Conservation (phyloP, 73 alveolate genomes). For the Paramecium pentaurelia region DNA sequence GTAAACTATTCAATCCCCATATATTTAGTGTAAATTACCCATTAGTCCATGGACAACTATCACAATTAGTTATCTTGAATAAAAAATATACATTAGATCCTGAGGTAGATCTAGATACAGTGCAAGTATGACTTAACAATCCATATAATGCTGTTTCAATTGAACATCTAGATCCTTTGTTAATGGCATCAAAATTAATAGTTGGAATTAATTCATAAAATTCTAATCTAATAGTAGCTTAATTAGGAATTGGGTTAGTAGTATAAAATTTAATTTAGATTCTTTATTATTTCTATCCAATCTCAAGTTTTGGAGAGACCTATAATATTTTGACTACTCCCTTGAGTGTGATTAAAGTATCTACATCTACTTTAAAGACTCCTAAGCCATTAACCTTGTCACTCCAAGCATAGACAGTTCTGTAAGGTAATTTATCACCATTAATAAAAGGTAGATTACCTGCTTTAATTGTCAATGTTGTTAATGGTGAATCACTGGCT, state of each 20-base stretch:
- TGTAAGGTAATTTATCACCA: slow-evolving; percentile 20
- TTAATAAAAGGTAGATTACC: slow-evolving; percentile 32
- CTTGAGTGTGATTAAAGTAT: not conserved
- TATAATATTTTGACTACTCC: not conserved
- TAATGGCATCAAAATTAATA: not conserved
- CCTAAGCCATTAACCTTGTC: slow-evolving; percentile 28
- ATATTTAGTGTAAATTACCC: not conserved
- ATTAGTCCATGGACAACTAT: not conserved
- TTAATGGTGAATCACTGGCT: slow-evolving; percentile 23
- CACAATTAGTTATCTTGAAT: not conserved
- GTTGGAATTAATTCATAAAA: not conserved
- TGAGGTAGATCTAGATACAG: not conserved
- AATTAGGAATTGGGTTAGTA: not conserved
- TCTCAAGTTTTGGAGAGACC: not conserved
- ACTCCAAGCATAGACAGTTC: slow-evolving; percentile 49
- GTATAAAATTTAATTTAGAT: not conserved
- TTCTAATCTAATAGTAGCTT: slow-evolving; percentile 1
- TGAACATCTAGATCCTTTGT: slow-evolving; percentile 14
- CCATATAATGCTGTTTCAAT: not conserved
- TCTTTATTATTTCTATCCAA: not conserved
- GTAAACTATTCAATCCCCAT: not conserved
- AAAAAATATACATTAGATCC: not conserved
- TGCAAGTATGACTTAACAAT: not conserved
- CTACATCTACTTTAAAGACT: not conserved
- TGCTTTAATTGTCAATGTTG: not conserved